Conservation (phyloP, 108 stramenopile genomes). For the Nitzschia inconspicua region DNA sequence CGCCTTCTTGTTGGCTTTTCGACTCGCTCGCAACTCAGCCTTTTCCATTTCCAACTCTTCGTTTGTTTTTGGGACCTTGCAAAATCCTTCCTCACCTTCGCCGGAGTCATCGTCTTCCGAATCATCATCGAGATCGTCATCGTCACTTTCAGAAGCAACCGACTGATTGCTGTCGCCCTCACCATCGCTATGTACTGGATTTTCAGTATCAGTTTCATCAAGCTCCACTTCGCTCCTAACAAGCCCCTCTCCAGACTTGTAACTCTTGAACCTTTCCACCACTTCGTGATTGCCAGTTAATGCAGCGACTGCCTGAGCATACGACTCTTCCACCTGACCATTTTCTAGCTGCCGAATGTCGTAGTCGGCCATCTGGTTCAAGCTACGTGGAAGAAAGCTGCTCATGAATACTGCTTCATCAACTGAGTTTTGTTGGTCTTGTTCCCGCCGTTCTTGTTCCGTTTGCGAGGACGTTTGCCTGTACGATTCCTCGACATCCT, state of each 20-base stretch:
- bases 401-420: conserved; percentile 93
- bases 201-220: not conserved
- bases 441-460: conserved; percentile 53
- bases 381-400: conserved; percentile 81
- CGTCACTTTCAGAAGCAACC: conserved; percentile 20
- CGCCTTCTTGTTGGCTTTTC: conserved; percentile 80
- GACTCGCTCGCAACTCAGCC: conserved; percentile 48
- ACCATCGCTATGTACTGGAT: conserved; percentile 1
- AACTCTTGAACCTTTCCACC: conserved; percentile 38
- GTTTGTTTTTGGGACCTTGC: conserved; percentile 65
- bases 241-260: conserved; percentile 24
- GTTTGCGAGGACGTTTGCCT: not conserved
- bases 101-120: conserved; percentile 33
- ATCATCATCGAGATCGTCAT: conserved; percentile 16
- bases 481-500: conserved; percentile 14
- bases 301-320: conserved; percentile 83
- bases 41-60: conserved; percentile 67
- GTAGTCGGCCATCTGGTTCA: conserved; percentile 87
- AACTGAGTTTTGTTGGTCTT: conserved; percentile 68
- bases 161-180: conserved; percentile 23
- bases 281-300: conserved; percentile 85
- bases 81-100: conserved; percentile 32
- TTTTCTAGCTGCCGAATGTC: conserved; percentile 78
- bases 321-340: conserved; percentile 87
- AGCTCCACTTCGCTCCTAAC: not conserved